phyloP scores from a whole-genome alignment of 352 stramenopile genomes.

The Pythium phragmiticola region DNA sequence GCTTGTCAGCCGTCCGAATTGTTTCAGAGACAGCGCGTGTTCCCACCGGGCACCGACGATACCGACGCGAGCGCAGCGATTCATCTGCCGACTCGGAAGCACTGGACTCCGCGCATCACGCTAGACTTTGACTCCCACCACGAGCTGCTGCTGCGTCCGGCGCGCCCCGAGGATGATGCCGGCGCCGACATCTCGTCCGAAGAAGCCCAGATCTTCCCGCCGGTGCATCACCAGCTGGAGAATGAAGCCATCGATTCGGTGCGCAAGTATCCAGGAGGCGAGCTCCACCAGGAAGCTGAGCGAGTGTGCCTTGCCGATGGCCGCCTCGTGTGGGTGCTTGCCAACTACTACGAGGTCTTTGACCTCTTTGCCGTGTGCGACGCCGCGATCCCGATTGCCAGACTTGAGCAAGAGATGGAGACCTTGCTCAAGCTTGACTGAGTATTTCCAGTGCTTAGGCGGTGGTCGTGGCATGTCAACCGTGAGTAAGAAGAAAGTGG shows the following conservation, averaged over 20 bases:
- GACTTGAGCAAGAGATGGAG: conserved; percentile 48
- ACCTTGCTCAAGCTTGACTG: conserved; percentile 11
- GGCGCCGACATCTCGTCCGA: conserved; percentile 43
- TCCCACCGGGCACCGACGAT: not conserved
- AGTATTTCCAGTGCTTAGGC: not conserved
- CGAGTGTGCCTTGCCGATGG: conserved; percentile 23
- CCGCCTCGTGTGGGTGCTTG: conserved; percentile 42
- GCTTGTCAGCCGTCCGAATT: conserved; percentile 25
- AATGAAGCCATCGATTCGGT: conserved; percentile 1
- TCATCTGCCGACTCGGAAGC: not conserved
- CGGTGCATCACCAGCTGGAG: conserved; percentile 16
- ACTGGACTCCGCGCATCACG: conserved; percentile 37
- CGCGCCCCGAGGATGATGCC: conserved; percentile 21
- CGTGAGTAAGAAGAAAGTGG: conserved; percentile 27
- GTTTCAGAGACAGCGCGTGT: conserved; percentile 16
- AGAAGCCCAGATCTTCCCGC: conserved; percentile 49
- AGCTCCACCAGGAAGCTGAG: conserved; percentile 42
- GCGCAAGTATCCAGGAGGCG: conserved; percentile 4
- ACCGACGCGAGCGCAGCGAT: not conserved
- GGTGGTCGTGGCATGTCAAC: not conserved
- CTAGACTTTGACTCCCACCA: conserved; percentile 39
- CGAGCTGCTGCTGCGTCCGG: conserved; percentile 37
- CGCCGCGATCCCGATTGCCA: conserved; percentile 27
- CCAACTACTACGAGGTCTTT: conserved; percentile 44
- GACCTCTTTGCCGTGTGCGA: conserved; percentile 45